Conservation (phyloP, 2,329 filamentous ascomycete species). For the Aspergillus sp. region DNA sequence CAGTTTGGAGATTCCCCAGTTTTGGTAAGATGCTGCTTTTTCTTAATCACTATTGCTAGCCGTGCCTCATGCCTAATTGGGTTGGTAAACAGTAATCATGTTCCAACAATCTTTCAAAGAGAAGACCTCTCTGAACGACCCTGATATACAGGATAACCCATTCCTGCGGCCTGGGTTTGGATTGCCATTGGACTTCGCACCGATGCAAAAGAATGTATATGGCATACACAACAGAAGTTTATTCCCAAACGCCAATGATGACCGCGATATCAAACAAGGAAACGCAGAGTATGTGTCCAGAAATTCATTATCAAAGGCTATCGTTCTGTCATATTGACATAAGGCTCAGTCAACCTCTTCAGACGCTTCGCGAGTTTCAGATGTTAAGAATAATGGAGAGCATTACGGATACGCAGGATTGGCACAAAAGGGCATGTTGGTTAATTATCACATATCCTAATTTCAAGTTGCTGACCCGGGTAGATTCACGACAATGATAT, state of each 20-base stretch:
- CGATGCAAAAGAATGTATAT: conserved; percentile 19
- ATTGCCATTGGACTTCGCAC: conserved; percentile 22
- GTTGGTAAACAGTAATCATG: conserved; percentile 8
- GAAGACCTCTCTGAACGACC: conserved; percentile 3
- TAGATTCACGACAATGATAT: conserved; percentile 1
- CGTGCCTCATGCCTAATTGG: not conserved
- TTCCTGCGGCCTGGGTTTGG: conserved; percentile 28
- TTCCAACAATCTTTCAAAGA: conserved; percentile 13
- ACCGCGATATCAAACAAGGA: conserved; percentile 23
- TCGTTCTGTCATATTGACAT: not conserved
- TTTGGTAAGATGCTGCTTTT: not conserved
- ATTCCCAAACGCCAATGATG: conserved; percentile 28
- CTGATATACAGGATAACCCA: conserved; percentile 9
- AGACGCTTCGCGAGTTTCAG: conserved; percentile 31
- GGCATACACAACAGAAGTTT: conserved; percentile 21
- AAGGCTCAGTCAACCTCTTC: conserved; percentile 16
- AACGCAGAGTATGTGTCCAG: conserved; percentile 20
- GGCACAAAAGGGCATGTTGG: conserved; percentile 29
- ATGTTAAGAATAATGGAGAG: conserved; percentile 36
- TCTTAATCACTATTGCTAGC: not conserved
- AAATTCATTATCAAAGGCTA: not conserved
- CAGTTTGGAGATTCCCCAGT: not conserved
- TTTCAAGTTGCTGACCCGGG: not conserved
- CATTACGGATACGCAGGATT: conserved; percentile 36
- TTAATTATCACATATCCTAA: not conserved